Evolutionary conservation across 257 asterid genomes (phyloP), one percentile per base, ranked within the genome.

Genomic region (Penstemon davidsonii): DNA sequence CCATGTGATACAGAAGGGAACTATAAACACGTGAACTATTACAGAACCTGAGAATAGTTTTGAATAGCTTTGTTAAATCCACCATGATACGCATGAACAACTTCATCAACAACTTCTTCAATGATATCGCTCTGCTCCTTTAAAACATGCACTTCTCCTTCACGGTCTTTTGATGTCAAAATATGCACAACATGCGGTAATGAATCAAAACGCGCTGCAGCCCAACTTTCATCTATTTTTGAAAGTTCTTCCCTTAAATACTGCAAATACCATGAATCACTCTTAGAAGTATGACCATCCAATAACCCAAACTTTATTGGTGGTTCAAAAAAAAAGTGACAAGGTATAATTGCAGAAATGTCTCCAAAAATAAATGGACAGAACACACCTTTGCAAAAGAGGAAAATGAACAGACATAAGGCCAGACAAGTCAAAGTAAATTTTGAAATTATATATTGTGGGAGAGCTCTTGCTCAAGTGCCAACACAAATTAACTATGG

Each of bases 1-100:
- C 12, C 51, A 57, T 56, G 53, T 60, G 53, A 64, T 11, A 57
- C n/a, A 68, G 52, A 71, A 67, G 56, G 50, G 68, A 36, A 65
- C 74, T 9, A 7, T 49, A 52, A 70, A 78, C 37, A 57, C 33
- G 68, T 58, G 15, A 66, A 42, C 55, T 18, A 51, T 19, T 62
- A 69, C 69, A 47, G 67, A 78, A 94, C 99, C 99, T 94, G 99
- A 81, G 99, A 94, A 84, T 94, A 94, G 79, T 94, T 94, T 80
- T 94, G 99, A 75, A 94, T 94, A 38, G 99, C 99, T 87, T 89
- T 94, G 78, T 94, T 94, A 77, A 94, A 94, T 83, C 99, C 99
- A 64, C 95, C 80, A 67, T 94, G 99, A 75, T 94, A 94, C 7
- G 97, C 95, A 76, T 94, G 99, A 75, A 94, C 99, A 57, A 94